Evolutionary conservation across 192 early-diverging fungal species (phyloP), one percentile per base, ranked within the genome.

Genomic region (Mortierella claussenii): DNA sequence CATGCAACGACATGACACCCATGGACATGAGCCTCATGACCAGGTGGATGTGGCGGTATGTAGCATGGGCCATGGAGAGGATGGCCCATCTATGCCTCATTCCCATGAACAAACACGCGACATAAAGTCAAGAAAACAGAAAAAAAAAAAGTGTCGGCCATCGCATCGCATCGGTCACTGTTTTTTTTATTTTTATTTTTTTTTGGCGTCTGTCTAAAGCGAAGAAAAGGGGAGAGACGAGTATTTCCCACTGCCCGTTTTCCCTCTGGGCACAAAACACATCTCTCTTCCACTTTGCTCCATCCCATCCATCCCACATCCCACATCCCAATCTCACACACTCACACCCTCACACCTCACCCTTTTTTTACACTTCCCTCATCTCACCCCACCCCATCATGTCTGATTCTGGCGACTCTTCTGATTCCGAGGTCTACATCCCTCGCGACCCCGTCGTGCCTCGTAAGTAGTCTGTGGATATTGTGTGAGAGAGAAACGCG

Each of bases 381-480:
- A 24, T 42, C 40, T 48, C 13, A 18, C 34, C 54, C 28, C 15
- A 2, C 4, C 15, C 2, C 32, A 67, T 31, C 24, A 76, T 76
- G 73, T 76, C 73, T 57, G 73, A 76, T 44, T 66, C 73, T 48
- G 52, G 31, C 31, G 73, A 76, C 30, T 76, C 73, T n/a, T 76
- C 73, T 44, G 73, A 76, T 33, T 76, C 73, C 11, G 73, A 76
- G 47, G 47, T 76, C 52, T 76, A 76, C 47, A 76, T 67, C 46
- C 73, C 73, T 50, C 73, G 73, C 37, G 73, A 76, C 64, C 73
- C 73, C 47, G 73, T 76, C 51, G 73, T 76, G 33, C 73, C 73
- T 60, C 63, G 73, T 76, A 66, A 60, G 62, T 51, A n/a, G n/a
- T n/a, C n/a, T n/a, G n/a, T n/a, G n/a, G n/a, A n/a, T n/a, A n/a